phyloP scores from a whole-genome alignment of 2,329 filamentous ascomycete genomes.

The Colletotrichum echinochloae region DNA sequence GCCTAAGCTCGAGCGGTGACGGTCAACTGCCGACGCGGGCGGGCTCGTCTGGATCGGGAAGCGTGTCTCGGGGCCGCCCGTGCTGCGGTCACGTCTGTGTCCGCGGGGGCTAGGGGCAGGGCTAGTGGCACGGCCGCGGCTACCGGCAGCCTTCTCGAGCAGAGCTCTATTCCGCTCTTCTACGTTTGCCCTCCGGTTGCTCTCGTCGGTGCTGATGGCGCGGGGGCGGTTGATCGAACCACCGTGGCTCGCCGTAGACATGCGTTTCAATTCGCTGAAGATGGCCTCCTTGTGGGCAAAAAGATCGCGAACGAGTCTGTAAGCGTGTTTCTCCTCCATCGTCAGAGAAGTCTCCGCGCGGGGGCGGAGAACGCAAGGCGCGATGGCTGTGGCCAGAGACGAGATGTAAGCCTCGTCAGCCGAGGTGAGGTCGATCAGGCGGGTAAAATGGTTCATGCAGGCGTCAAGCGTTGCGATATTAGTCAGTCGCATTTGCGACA shows the following conservation, averaged over 20 bases:
- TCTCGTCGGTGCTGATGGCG: constrained; percentile 94
- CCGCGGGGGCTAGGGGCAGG: constrained; percentile 71
- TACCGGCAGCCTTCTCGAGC: constrained; percentile 72
- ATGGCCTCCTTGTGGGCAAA: constrained; percentile 95
- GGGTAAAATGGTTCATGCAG: constrained; percentile 97
- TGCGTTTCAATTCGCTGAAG: constrained; percentile 95
- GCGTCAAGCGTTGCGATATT: constrained; percentile 99
- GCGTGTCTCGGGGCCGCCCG: constrained; percentile 77
- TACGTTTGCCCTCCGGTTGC: constrained; percentile 92
- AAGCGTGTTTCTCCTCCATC: constrained; percentile 94
- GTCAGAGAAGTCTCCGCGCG: constrained; percentile 89
- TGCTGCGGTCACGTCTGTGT: constrained; percentile 86
- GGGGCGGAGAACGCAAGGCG: constrained; percentile 89
- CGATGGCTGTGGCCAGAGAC: constrained; percentile 78
- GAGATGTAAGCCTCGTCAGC: constrained; percentile 89
- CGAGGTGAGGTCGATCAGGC: constrained; percentile 94
- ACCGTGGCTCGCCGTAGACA: constrained; percentile 77
- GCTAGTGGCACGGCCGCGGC: constrained; percentile 79
- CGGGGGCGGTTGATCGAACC: constrained; percentile 75
- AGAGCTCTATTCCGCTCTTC: constrained; percentile 91
- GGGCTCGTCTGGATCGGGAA: constrained; percentile 85
- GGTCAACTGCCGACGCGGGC: constrained; percentile 61
- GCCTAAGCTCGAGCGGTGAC: constrained; percentile 63
- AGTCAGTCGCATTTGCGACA: constrained; percentile 92
- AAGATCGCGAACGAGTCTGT: constrained; percentile 89